phyloP scores from a whole-genome alignment of 2,329 filamentous ascomycete species.

The Microthyrium microscopicum region DNA sequence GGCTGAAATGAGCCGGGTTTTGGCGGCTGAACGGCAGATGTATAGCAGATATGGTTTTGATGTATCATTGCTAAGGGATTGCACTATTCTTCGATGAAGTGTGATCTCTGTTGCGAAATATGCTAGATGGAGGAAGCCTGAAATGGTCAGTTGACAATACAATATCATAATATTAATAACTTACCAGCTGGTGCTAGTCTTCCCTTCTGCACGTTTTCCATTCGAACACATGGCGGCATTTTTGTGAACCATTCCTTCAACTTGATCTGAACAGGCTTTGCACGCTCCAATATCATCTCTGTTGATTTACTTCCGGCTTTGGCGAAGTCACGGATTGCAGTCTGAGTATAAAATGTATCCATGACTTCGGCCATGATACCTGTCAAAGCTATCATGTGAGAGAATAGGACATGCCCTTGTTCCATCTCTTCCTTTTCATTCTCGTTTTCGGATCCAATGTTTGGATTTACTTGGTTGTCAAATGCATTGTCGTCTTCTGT shows the following conservation, averaged over 20 bases:
- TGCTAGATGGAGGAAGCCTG: conserved; percentile 62
- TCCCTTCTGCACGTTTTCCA: conserved; percentile 37
- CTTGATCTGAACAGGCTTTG: conserved; percentile 69
- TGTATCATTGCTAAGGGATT: conserved; percentile 5
- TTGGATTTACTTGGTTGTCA: conserved; percentile 37
- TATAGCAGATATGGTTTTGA: conserved; percentile 67
- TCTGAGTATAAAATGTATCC: conserved; percentile 66
- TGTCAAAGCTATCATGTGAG: conserved; percentile 59
- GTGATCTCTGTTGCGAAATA: conserved; percentile 94
- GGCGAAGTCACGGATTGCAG: conserved; percentile 53
- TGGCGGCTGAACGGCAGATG: conserved; percentile 85
- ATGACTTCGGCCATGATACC: conserved; percentile 65
- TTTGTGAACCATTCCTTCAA: conserved; percentile 68
- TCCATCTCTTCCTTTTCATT: conserved; percentile 46
- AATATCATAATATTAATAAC: conserved; percentile 3
- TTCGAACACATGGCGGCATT: conserved; percentile 45
- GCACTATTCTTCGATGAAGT: conserved; percentile 26
- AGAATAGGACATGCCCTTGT: conserved; percentile 53
- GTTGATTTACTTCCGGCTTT: conserved; percentile 54
- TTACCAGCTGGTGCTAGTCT: conserved; percentile 27
- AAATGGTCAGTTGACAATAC: not conserved
- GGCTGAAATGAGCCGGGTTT: conserved; percentile 82
- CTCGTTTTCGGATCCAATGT: conserved; percentile 23
- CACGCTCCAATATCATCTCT: conserved; percentile 54
- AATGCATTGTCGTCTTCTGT: conserved; percentile 55